These are phyloP conservation scores for Aureobasidium sp. DNA, from an alignment of 2,329 filamentous ascomycete genomes.

Conservation along the genomic window DNA sequence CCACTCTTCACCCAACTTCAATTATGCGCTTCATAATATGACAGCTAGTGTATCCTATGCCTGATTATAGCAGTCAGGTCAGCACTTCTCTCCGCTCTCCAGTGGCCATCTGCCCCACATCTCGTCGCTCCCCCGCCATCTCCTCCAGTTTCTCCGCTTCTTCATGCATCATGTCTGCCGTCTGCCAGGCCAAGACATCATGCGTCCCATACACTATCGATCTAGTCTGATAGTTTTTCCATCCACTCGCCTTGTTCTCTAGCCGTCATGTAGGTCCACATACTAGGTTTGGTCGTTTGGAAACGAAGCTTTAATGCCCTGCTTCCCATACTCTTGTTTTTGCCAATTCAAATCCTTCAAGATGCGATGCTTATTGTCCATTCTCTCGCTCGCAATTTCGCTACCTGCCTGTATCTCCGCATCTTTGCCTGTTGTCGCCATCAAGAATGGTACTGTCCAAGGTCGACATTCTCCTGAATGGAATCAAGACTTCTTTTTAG, in stretches of 20 bases:
- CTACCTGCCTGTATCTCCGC: neutral
- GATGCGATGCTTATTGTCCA: neutral
- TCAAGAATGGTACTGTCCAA: conserved; percentile 37
- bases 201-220: neutral
- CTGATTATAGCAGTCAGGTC: neutral
- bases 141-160: conserved; percentile 6
- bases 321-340: neutral
- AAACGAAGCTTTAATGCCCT: neutral
- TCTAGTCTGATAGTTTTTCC: neutral
- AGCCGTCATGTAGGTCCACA: neutral
- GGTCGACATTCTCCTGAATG: conserved; percentile 32
- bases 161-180: neutral
- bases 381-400: neutral
- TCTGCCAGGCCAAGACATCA: neutral
- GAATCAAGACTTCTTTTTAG: conserved; percentile 40
- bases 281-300: neutral
- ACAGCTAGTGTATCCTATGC: neutral
- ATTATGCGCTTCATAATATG: neutral
- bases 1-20: neutral
- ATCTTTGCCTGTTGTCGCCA: conserved; percentile 24
- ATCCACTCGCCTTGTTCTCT: neutral
- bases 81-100: neutral
- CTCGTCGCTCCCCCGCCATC: neutral
- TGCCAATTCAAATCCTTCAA: neutral
- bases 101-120: neutral